Percentiles rank a stretch among this genome's conserved stretches.
Evolutionary conservation across 148 eudicot genomes (phyloP).

Genomic region (Rhododendron henanense): DNA sequence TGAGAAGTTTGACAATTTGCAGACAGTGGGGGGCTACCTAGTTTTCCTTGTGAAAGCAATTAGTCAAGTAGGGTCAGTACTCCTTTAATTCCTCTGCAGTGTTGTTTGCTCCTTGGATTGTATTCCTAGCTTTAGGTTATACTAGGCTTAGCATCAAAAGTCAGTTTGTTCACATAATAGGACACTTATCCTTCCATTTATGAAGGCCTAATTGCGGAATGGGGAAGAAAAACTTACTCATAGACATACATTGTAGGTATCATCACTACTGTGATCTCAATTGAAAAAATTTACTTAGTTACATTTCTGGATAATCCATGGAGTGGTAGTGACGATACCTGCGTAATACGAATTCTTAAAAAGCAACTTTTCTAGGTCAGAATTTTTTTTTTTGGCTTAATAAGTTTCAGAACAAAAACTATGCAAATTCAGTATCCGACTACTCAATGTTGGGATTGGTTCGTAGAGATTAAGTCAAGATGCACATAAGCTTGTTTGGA

Average conservation of each 20-base stretch:
- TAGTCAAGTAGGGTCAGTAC: neutral
- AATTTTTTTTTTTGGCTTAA: too few species aligned
- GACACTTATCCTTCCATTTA: too few species aligned
- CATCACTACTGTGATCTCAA: neutral
- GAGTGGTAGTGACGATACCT: neutral
- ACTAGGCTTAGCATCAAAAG: neutral
- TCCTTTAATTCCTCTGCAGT: neutral
- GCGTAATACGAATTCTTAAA: neutral
- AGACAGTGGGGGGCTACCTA: too few species aligned
- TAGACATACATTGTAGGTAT: neutral
- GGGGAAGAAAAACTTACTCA: too few species aligned
- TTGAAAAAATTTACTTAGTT: neutral
- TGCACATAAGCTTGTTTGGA: neutral
- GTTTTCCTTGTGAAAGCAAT: neutral
- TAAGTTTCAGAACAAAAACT: neutral
- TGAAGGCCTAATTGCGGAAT: too few species aligned
- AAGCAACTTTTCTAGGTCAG: neutral
- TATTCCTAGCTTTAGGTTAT: neutral
- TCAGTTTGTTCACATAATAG: neutral
- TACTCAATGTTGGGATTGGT: neutral
- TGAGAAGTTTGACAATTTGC: conserved; percentile 5
- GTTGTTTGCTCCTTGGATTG: neutral
- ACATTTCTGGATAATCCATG: neutral
- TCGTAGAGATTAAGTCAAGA: neutral
- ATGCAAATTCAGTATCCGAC: neutral